Evolutionary conservation across 192 early-diverging fungal species (phyloP), one percentile per base, ranked within the genome.

Genomic region (Gorgonomyces haynaldii): DNA sequence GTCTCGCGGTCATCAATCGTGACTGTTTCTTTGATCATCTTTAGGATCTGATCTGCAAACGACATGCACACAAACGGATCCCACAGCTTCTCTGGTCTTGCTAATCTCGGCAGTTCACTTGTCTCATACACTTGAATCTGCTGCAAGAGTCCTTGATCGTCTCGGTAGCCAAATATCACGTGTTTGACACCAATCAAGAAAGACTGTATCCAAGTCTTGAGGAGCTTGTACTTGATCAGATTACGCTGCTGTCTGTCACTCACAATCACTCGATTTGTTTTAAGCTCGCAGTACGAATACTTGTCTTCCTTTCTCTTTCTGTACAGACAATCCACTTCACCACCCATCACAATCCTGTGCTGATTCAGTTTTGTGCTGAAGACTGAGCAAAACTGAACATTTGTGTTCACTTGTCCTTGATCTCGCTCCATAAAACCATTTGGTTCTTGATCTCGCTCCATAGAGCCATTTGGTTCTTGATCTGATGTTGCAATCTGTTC

Each of bases 171-270:
- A 29, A 89, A 70, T 32, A 91, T 79, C 17, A 98, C 70, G 1
- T 51, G 64, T 3, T 84, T 86, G 13, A 91, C 81, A 3, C 91
- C 94, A 7, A 86, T 79, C 1, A 98, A 64, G 63, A 86, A 95
- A 16, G 86, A 92, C 61, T 98, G 94, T 2, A 88, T 85, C 82
- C 88, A 98, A 50, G 85, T 84, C 49, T 87, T 86, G 0, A 95
- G 51, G 42, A 98, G 64, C 60, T 98, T 98, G 65, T 70, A 62
- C 22, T 81, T 83, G 45, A 8, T 16, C 6, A 43, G 19, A 19
- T 8, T 21, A 9, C 30, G 37, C 25, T 59, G 53, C 19, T 83
- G 74, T 19, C 59, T 31, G 10, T 42, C 42, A 35, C 48, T 72
- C 21, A 54, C 52, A 27, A 88, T 72, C 3, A 80, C 45, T 17